Base-by-base conservation (phyloP, 1,139 yeast genomes). In the Yamadazyma buinensis region DNA sequence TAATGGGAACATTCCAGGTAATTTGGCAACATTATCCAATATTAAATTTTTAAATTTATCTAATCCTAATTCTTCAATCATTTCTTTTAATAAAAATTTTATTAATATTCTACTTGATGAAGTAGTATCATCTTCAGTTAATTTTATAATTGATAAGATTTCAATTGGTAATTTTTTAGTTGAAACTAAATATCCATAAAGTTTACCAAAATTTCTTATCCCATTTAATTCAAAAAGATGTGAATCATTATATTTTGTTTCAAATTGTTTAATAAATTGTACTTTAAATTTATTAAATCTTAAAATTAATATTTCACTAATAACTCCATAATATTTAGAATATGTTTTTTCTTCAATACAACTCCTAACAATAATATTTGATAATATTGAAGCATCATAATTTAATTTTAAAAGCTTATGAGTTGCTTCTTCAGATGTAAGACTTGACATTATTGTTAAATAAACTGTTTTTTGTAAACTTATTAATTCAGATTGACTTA, bases 381-480 rank as follows among this genome's bases (percentile, higher is more conserved):
- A 79, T 26, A 86, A 65, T 44, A 75, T 61, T 21, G 55, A 55
- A 25, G 55, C 47, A 14, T 50, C 45, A 2, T 70, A 55, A 5
- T 67, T 58, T 13, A 81, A 52, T 49, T 72, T 73, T 28, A 85
- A 48, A 10, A 92, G 60, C 54, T 90, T 90, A 57, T 90, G 97
- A 0, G 86, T 88, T 1, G 95, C 94, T 64, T 92, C 99, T 46
- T 87, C 95, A 3, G 92, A 80, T 1, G 95, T 82, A 79, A 90
- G 76, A 37, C 96, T 81, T n/a, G 97, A 86, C 84, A 86, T 88
- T 21, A 92, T 66, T 0, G 94, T 82, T 30, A 88, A 64, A 49
- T 90, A 90, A 2, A 90, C 84, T 1, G 75, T 74, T 49, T 87
- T 84, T 44, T 87, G 84, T 44, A 77, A 75, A 33, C 77, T 76